Conservation (phyloP, 78 protist species). For the Pigoraptor vietnamica region DNA sequence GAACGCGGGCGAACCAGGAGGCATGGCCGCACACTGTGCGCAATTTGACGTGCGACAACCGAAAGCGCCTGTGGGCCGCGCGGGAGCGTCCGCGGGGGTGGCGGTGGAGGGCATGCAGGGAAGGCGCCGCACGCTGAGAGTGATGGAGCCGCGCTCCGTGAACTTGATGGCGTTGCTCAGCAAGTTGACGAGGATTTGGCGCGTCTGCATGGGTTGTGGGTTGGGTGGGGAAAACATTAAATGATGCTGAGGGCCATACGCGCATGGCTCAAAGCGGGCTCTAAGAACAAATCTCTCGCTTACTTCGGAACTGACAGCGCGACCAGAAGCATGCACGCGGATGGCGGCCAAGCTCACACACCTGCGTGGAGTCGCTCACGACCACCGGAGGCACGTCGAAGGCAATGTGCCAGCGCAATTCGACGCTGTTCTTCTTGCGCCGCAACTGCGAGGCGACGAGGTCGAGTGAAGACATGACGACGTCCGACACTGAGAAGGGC, state of each 20-base stretch:
- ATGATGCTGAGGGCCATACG: no score
- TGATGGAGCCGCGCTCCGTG: neutral
- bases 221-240: no score
- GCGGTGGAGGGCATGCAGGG: neutral
- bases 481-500: neutral
- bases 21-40: neutral
- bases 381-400: neutral
- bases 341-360: neutral
- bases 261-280: no score
- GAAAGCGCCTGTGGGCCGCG: neutral
- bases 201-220: no score
- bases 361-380: neutral
- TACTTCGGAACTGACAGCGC: no score
- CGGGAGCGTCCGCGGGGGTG: neutral
- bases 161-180: constrained; percentile 54
- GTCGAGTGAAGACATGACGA: neutral
- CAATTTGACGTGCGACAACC: neutral
- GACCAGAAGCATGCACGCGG: neutral
- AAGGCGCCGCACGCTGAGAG: neutral
- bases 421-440: neutral
- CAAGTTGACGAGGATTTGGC: constrained; percentile 36
- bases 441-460: neutral
- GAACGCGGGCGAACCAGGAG: neutral
- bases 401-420: neutral
- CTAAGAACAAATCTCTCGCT: no score